phyloP scores from a whole-genome alignment of 129 eudicot species.

The Deinandra increscens region DNA sequence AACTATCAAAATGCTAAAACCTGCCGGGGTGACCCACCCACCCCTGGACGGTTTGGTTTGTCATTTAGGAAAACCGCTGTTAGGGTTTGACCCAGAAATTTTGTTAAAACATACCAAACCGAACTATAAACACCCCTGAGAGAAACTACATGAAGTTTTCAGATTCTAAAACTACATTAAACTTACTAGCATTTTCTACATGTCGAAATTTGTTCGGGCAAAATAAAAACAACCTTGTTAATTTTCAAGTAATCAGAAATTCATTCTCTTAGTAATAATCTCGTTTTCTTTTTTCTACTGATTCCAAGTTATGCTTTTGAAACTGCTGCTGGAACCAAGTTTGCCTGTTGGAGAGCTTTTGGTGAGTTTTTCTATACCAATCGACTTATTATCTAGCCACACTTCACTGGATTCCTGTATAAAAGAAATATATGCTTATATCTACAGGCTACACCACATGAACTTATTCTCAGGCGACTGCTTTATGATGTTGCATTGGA shows the following conservation, averaged over 20 bases:
- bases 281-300: conserved; percentile 12
- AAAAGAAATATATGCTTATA: neutral
- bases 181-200: neutral
- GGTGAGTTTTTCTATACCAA: conserved; percentile 47
- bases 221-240: neutral
- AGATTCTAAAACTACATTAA: neutral
- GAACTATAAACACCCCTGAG: too few species aligned
- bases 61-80: neutral
- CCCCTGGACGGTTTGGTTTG: neutral
- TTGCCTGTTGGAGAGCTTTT: conserved; percentile 54
- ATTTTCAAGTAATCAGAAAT: neutral
- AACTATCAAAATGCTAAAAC: too few species aligned
- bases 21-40: neutral
- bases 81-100: neutral
- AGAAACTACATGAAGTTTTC: neutral
- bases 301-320: conserved; percentile 66
- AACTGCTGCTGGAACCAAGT: conserved; percentile 64
- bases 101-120: neutral
- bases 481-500: conserved; percentile 55
- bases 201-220: neutral
- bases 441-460: conserved; percentile 57
- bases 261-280: neutral
- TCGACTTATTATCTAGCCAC: conserved; percentile 9
- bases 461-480: conserved; percentile 35
- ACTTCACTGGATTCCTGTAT: neutral